Conservation (phyloP, 2,329 filamentous ascomycete genomes). For the Neurospora sp. region DNA sequence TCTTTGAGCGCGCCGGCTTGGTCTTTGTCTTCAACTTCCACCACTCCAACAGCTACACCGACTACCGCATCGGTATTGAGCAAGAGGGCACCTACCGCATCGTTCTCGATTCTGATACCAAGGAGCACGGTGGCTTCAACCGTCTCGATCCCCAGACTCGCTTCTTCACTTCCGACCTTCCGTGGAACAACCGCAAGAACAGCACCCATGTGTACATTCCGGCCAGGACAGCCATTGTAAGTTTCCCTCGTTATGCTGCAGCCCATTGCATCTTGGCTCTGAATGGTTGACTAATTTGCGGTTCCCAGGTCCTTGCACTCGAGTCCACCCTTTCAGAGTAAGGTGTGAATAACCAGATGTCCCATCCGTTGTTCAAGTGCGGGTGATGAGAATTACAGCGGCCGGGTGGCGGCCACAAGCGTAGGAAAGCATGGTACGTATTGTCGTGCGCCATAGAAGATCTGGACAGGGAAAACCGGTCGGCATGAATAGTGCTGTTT, state of each 20-base stretch:
- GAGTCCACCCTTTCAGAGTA: slow-evolving; percentile 29
- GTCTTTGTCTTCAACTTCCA: slow-evolving; percentile 98
- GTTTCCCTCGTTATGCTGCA: slow-evolving; percentile 18
- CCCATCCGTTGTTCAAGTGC: background rate
- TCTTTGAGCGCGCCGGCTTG: slow-evolving; percentile 84
- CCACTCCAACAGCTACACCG: slow-evolving; percentile 70
- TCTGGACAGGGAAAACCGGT: background rate
- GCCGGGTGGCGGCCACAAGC: background rate
- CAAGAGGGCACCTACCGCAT: slow-evolving; percentile 75
- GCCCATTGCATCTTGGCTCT: background rate
- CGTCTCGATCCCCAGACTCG: slow-evolving; percentile 70
- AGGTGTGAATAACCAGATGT: background rate
- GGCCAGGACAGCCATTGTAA: slow-evolving; percentile 70
- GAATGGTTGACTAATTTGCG: background rate
- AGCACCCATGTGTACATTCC: slow-evolving; percentile 90
- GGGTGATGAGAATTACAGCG: background rate
- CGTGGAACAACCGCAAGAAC: slow-evolving; percentile 84
- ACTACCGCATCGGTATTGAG: slow-evolving; percentile 88
- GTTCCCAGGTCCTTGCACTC: slow-evolving; percentile 40
- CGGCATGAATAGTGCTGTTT: background rate
- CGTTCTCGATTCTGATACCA: slow-evolving; percentile 71
- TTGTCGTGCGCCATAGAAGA: background rate
- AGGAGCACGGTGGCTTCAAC: slow-evolving; percentile 68
- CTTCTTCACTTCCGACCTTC: slow-evolving; percentile 85
- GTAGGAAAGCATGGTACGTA: background rate